Conservation (phyloP, 257 asterid genomes). For the Solanum arcanum region DNA sequence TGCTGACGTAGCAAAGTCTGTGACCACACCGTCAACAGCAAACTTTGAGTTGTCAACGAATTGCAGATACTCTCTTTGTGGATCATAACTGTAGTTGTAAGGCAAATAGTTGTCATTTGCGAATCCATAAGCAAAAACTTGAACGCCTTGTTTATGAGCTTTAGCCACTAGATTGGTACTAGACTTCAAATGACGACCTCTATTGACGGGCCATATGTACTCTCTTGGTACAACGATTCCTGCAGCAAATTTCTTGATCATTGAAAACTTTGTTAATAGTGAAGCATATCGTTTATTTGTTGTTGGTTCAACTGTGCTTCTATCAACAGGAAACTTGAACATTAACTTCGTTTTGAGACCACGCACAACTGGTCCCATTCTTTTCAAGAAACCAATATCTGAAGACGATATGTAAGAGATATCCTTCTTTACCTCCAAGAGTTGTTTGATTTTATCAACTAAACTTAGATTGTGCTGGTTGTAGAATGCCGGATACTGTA, state of each 20-base stretch:
- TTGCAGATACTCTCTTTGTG: constrained; percentile 62
- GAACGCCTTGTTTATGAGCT: constrained; percentile 66
- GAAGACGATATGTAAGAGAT: constrained; percentile 67
- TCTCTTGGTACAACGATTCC: constrained; percentile 82
- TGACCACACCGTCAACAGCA: constrained; percentile 71
- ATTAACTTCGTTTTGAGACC: constrained; percentile 37
- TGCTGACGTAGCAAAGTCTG: constrained; percentile 79
- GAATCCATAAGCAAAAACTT: constrained; percentile 61
- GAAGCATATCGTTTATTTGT: constrained; percentile 44
- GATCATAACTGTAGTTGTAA: constrained; percentile 86
- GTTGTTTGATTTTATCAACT: constrained; percentile 17
- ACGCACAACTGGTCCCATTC: constrained; percentile 29
- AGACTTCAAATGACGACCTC: constrained; percentile 35
- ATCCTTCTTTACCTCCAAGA: constrained; percentile 24
- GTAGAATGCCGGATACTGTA: constrained; percentile 65
- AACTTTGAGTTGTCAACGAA: constrained; percentile 49
- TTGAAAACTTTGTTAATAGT: constrained; percentile 27
- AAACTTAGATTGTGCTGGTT: constrained; percentile 45
- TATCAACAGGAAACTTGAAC: constrained; percentile 25
- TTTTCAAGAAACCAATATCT: constrained; percentile 81
- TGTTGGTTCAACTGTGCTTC: constrained; percentile 42
- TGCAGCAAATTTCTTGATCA: constrained; percentile 60
- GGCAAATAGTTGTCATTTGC: constrained; percentile 58
- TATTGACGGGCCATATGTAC: constrained; percentile 60
- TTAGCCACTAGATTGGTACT: constrained; percentile 60